Evolutionary conservation across 2,329 filamentous ascomycete genomes (phyloP).

Genomic region (Nemania sp.): DNA sequence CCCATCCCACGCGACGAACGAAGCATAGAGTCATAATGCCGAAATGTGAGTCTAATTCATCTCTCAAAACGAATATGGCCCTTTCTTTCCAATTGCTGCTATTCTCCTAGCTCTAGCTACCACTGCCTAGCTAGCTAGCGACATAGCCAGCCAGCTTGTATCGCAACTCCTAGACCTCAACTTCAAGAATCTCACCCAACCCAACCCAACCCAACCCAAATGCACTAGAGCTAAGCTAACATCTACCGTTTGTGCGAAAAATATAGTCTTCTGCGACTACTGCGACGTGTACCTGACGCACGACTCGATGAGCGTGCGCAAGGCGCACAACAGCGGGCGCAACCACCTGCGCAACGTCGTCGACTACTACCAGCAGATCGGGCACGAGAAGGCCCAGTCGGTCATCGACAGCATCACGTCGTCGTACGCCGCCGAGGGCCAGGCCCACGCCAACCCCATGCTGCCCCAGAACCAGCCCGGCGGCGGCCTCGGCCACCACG

Average conservation of each 20-base stretch:
- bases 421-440: constrained; percentile 92
- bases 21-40: no score
- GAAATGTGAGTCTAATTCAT: no score
- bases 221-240: no score
- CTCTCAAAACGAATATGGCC: no score
- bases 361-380: constrained; percentile 99
- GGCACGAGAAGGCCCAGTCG: constrained; percentile 96
- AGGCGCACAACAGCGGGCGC: constrained; percentile 94
- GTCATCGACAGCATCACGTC: constrained; percentile 98
- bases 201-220: no score
- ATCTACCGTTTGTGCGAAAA: no score
- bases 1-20: no score
- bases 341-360: constrained; percentile 98
- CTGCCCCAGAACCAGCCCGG: constrained; percentile 69
- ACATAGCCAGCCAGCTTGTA: no score
- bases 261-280: constrained; percentile 85
- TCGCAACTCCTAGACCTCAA: no score
- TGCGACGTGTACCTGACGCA: constrained; percentile 99
- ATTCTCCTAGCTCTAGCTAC: no score
- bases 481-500: constrained; percentile 42
- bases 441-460: constrained; percentile 84
- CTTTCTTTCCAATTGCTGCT: no score
- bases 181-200: constrained; percentile 27
- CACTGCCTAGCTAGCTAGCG: no score
- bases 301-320: constrained; percentile 99